Base-by-base conservation (phyloP, 495 filamentous ascomycete species). In the Podospora appendiculata region DNA sequence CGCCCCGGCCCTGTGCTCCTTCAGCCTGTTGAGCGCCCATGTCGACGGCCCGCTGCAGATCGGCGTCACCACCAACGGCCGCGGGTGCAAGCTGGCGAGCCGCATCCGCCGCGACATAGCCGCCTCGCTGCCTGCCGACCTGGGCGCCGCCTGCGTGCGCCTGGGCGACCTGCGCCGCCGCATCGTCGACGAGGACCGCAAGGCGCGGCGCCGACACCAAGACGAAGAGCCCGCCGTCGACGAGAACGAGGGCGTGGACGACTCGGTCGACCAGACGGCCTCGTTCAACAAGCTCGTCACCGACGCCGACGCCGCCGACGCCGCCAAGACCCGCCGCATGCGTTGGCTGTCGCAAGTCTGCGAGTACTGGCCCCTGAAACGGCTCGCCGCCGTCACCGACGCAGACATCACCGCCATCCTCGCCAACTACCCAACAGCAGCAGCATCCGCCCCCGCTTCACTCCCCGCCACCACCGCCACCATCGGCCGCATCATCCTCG, bases 261-360 rank as follows among this genome's bases (percentile, higher is more conserved):
- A 96, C 53, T 78, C 81, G 1, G 70, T 79, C 4, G 90, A 89
- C n/a, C 93, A 97, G 64, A 81, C 76, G n/a, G 80, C 89, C 0
- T 79, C 76, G 0, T 96, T 98, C 69, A 98, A 98, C 64, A 81
- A 81, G 48, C 70, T 97, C 0, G 78, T 97, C 8, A 72, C 71
- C 9, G 86, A 89, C 45, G 78, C 79, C 50, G 89, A 92, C 58
- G 67, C 77, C 6, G 67, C 77, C 5, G 84, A 88, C 45, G 87
- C 86, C 2, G 82, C 82, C 8, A 90, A 87, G 68, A 89, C 79
- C 14, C 76, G 94, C 46, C 77, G 93, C 40, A 90, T 94, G 73
- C 82, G 93, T 19, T 98, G 94, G 94, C 70, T 98, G 3, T 81
- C 85, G 14, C 93, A 98, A 64, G 91, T 98, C 14, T 98, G 94